Evolutionary conservation across 2,329 filamentous ascomycete species (phyloP).

Genomic region (Colletotrichum sidae): DNA sequence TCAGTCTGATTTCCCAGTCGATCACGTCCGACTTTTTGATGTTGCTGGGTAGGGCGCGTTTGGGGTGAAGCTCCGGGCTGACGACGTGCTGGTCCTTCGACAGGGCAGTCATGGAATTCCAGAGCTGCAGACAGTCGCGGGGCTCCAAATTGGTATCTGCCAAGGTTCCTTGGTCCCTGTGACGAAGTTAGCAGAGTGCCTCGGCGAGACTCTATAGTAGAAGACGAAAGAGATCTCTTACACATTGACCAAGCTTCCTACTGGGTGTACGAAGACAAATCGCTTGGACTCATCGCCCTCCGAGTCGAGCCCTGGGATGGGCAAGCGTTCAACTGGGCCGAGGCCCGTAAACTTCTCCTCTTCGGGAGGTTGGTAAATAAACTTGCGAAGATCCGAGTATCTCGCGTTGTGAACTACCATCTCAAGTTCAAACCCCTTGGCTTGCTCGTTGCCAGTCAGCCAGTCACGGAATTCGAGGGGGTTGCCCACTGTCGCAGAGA

Average conservation of each 20-base stretch:
- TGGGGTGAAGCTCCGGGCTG: slow-evolving; percentile 71
- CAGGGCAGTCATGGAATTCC: slow-evolving; percentile 71
- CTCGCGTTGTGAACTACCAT: slow-evolving; percentile 77
- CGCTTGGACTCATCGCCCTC: slow-evolving; percentile 55
- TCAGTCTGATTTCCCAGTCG: slow-evolving; percentile 65
- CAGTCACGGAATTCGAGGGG: slow-evolving; percentile 76
- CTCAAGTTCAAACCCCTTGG: slow-evolving; percentile 71
- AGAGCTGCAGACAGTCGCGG: slow-evolving; percentile 75
- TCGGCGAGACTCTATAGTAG: background rate
- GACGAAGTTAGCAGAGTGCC: background rate
- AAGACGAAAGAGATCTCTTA: slow-evolving; percentile 38
- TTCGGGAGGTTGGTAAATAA: slow-evolving; percentile 66
- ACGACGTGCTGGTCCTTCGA: slow-evolving; percentile 64
- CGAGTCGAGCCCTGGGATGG: slow-evolving; percentile 58
- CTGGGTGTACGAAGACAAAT: slow-evolving; percentile 74
- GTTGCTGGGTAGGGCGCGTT: slow-evolving; percentile 60
- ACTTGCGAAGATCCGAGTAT: slow-evolving; percentile 85
- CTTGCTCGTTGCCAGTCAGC: slow-evolving; percentile 73
- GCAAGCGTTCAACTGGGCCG: slow-evolving; percentile 52
- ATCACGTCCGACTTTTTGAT: slow-evolving; percentile 75
- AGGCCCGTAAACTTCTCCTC: slow-evolving; percentile 65
- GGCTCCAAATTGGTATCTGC: slow-evolving; percentile 77
- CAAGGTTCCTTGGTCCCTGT: slow-evolving; percentile 68
- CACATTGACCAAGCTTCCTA: slow-evolving; percentile 71
- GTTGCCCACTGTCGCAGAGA: slow-evolving; percentile 85